phyloP scores from a whole-genome alignment of 225 moss, liverwort and hornwort genomes.

The Straminergon stramineum region DNA sequence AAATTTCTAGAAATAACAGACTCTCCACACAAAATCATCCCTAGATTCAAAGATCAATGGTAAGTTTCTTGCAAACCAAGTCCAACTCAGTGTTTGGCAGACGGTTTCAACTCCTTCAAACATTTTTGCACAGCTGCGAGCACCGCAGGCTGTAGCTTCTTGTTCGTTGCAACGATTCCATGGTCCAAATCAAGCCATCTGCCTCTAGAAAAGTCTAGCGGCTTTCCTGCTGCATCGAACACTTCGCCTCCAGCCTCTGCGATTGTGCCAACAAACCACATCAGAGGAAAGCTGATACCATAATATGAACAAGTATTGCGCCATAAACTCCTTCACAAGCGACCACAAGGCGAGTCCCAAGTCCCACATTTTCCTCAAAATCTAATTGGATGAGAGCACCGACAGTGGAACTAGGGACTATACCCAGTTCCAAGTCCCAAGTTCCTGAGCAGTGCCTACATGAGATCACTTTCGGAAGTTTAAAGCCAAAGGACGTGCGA shows the following conservation, averaged over 20 bases:
- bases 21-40: background rate
- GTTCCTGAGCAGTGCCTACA: background rate
- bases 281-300: background rate
- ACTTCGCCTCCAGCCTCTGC: slow-evolving; percentile 95
- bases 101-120: slow-evolving; percentile 29
- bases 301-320: background rate
- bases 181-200: slow-evolving; percentile 78
- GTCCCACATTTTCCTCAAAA: background rate
- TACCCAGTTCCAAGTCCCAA: background rate
- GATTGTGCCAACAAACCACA: background rate
- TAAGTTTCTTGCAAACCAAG: background rate
- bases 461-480: background rate
- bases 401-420: background rate
- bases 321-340: background rate
- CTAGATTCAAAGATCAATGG: background rate
- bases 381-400: background rate
- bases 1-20: background rate
- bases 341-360: background rate
- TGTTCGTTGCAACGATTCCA: slow-evolving; percentile 97
- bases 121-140: slow-evolving; percentile 77
- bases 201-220: slow-evolving; percentile 87
- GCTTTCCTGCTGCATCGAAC: slow-evolving; percentile 82
- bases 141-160: slow-evolving; percentile 44
- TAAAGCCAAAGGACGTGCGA: background rate
- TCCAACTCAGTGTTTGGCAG: slow-evolving; percentile 24